Conservation (phyloP, 768 basidiomycete genomes). For the Harrya chromipes region DNA sequence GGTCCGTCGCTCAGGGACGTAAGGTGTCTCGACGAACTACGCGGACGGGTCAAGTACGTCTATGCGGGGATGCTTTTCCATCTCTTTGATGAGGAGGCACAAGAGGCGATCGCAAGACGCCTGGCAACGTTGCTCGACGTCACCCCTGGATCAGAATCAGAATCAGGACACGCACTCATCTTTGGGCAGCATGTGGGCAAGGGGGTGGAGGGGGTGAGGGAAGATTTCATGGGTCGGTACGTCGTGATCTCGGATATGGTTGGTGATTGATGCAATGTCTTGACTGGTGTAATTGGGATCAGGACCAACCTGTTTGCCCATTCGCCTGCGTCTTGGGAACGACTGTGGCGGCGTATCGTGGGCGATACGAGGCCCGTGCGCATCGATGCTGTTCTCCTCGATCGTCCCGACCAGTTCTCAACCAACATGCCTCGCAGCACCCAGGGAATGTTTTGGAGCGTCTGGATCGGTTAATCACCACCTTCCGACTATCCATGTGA, state of each 20-base stretch:
- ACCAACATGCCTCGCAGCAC: neutral
- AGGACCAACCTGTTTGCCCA: slow-evolving; percentile 22
- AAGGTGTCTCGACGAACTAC: slow-evolving; percentile 21
- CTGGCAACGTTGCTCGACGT: slow-evolving; percentile 25
- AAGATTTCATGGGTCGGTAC: slow-evolving; percentile 23
- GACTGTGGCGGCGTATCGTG: slow-evolving; percentile 29
- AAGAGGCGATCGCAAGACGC: slow-evolving; percentile 30
- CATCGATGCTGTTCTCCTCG: neutral
- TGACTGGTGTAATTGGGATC: neutral
- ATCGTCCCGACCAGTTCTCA: neutral
- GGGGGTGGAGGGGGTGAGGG: slow-evolving; percentile 22
- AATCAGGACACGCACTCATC: slow-evolving; percentile 22
- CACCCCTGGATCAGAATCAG: slow-evolving; percentile 7
- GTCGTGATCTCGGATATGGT: neutral
- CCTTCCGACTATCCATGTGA: too few species aligned
- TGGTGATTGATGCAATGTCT: slow-evolving; percentile 11
- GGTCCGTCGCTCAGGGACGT: slow-evolving; percentile 1
- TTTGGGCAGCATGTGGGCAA: slow-evolving; percentile 34
- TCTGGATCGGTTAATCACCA: neutral
- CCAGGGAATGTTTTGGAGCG: neutral
- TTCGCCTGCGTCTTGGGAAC: slow-evolving; percentile 29
- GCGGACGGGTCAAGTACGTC: slow-evolving; percentile 25
- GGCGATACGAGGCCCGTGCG: neutral
- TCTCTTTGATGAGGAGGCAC: slow-evolving; percentile 33
- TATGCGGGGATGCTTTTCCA: slow-evolving; percentile 36